Conservation (phyloP, 345 rosid genomes). For the Salix suchowensis region DNA sequence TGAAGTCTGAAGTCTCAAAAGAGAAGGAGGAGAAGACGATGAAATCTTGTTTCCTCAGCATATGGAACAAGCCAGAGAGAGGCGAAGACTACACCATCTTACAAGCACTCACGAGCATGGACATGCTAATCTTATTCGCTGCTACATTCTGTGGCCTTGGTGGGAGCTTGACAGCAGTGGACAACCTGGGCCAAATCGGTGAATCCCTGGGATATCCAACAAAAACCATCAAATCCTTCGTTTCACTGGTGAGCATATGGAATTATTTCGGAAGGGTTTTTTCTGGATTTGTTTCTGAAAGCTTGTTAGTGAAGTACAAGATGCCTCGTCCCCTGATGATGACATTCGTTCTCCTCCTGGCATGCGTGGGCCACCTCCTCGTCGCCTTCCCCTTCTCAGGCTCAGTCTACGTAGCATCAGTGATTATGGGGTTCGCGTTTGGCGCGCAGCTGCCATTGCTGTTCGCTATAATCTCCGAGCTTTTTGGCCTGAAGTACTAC, state of each 20-base stretch:
- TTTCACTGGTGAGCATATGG: conserved; percentile 88
- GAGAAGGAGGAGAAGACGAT: conserved; percentile 13
- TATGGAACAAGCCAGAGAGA: conserved; percentile 54
- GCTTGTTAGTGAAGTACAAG: conserved; percentile 48
- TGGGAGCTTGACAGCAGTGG: conserved; percentile 72
- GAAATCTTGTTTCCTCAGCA: conserved; percentile 47
- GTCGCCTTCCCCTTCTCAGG: conserved; percentile 66
- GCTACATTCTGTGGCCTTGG: conserved; percentile 76
- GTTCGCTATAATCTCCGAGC: conserved; percentile 78
- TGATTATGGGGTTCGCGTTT: conserved; percentile 69
- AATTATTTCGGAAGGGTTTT: conserved; percentile 83
- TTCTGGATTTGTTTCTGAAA: conserved; percentile 73
- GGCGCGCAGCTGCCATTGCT: conserved; percentile 76
- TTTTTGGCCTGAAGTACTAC: conserved; percentile 83
- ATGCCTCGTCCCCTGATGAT: conserved; percentile 71
- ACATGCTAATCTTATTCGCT: conserved; percentile 57
- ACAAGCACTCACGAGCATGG: conserved; percentile 70
- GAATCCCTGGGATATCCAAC: conserved; percentile 75
- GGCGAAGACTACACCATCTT: conserved; percentile 89
- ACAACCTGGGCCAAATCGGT: conserved; percentile 87
- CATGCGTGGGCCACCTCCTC: conserved; percentile 57
- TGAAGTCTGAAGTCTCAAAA: background rate
- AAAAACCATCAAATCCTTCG: conserved; percentile 53
- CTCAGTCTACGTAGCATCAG: conserved; percentile 67
- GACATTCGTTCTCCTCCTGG: conserved; percentile 56